Percentiles rank a stretch among this genome's conserved stretches.
Conservation (phyloP, 495 filamentous ascomycete species). For the Gamarada debralockiae region DNA sequence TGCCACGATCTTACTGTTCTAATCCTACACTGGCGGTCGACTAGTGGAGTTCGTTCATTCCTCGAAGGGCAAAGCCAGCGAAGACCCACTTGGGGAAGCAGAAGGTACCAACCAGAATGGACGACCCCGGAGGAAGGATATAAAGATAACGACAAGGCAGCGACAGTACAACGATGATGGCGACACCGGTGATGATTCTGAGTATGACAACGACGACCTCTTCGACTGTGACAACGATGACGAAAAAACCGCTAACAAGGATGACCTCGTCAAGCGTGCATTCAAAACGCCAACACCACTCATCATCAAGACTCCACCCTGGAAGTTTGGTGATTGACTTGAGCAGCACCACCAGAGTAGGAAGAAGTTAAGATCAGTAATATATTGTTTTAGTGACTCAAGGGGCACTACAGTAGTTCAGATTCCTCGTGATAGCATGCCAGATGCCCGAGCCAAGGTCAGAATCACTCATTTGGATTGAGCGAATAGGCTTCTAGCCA, state of each 20-base stretch:
- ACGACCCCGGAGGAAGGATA: neutral
- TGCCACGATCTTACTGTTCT: slow-evolving; percentile 14
- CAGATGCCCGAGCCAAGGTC: no score
- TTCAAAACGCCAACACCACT: no score
- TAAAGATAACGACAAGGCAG: neutral
- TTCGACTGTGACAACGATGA: slow-evolving; percentile 3
- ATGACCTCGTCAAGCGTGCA: no score
- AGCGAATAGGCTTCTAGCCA: no score
- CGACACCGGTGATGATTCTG: slow-evolving; percentile 7
- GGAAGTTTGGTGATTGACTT: no score
- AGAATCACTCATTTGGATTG: no score
- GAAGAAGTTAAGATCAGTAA: no score
- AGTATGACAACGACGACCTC: slow-evolving; percentile 1
- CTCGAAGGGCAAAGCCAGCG: slow-evolving; percentile 10
- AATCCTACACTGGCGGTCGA: slow-evolving; percentile 14
- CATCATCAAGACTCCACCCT: no score
- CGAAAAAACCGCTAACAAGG: slow-evolving; percentile 1
- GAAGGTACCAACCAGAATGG: slow-evolving; percentile 9
- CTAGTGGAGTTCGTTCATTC: slow-evolving; percentile 13
- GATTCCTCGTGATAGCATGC: no score
- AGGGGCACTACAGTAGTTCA: no score
- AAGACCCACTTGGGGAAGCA: slow-evolving; percentile 8
- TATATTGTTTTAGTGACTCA: no score
- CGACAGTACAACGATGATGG: neutral
- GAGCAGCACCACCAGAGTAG: no score